Evolutionary conservation across 2,329 filamentous ascomycete genomes (phyloP), one percentile per base, ranked within the genome.

Genomic region (Botrytis medusae): DNA sequence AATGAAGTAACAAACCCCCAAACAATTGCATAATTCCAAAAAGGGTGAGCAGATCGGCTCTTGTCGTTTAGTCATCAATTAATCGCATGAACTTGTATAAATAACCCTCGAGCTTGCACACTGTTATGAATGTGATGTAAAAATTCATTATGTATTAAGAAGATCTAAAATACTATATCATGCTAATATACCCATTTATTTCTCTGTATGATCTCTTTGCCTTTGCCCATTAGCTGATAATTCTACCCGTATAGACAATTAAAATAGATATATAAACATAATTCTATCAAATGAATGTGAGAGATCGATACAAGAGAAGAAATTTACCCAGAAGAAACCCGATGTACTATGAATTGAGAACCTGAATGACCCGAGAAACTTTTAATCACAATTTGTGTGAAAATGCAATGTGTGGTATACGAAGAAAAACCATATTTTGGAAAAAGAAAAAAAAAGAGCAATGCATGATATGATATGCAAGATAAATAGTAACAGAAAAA

Each of bases 81-180:
- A 18, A 9, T 65, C 29, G 6, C 29, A 14, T 34, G 9, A 10
- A 37, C 12, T n/a, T 29, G n/a, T 22, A n/a, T 7, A 2, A 37
- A 12, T 9, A 16, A 25, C 46, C 6, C 44, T 37, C 29, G 29
- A n/a, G 29, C 2, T 51, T 65, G 44, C 32, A 65, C n/a, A 9
- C 14, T 65, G 12, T 37, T 0, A 54, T 22, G 3, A 37, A 29
- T 7, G 22, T 40, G 12, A n/a, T 54, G 25, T 51, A 54, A 40
- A 14, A 9, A 54, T 67, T 54, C n/a, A 57, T 57, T 69, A 25
- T 57, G 18, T 69, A 44, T 69, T 42, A 57, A 69, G 9, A 42
- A 68, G 16, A 57, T 44, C 65, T 69, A 42, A 10, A 32, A 44
- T 32, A 7, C 48, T 69, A 44, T 32, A 25, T 69, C 57, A 59